These are phyloP conservation scores for Escallonia rubra DNA, from an alignment of 129 eudicot genomes.

Conservation along the genomic window DNA sequence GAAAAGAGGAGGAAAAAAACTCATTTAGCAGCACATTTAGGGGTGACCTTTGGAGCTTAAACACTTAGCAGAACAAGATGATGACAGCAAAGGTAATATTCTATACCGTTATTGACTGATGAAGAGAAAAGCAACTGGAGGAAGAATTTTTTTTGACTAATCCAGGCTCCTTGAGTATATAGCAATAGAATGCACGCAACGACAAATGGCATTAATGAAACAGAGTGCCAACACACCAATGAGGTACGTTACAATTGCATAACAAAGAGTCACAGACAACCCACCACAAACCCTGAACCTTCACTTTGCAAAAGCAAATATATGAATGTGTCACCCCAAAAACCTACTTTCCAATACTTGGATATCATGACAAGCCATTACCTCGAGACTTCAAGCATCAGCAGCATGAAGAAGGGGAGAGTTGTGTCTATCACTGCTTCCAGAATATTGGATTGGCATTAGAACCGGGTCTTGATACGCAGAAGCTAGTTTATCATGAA, in stretches of 20 bases:
- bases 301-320: neutral
- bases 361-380: conserved; percentile 1
- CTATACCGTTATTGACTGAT: too few species aligned
- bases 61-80: neutral
- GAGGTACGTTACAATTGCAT: neutral
- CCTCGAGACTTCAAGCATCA: conserved; percentile 22
- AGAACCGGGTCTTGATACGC: conserved; percentile 90
- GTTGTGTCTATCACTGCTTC: conserved; percentile 32
- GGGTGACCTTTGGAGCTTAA: neutral
- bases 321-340: neutral
- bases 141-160: too few species aligned
- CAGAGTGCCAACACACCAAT: neutral
- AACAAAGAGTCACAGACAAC: neutral
- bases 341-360: neutral
- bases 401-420: conserved; percentile 63
- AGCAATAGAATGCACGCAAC: too few species aligned
- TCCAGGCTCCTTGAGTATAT: too few species aligned
- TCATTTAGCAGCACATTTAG: neutral
- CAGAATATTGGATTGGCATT: conserved; percentile 36
- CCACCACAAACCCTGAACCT: too few species aligned
- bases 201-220: neutral
- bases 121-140: too few species aligned
- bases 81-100: too few species aligned
- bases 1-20: too few species aligned
- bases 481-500: conserved; percentile 53